phyloP scores from a whole-genome alignment of 306 rosid species.

The Dalbergia cochinchinensis region DNA sequence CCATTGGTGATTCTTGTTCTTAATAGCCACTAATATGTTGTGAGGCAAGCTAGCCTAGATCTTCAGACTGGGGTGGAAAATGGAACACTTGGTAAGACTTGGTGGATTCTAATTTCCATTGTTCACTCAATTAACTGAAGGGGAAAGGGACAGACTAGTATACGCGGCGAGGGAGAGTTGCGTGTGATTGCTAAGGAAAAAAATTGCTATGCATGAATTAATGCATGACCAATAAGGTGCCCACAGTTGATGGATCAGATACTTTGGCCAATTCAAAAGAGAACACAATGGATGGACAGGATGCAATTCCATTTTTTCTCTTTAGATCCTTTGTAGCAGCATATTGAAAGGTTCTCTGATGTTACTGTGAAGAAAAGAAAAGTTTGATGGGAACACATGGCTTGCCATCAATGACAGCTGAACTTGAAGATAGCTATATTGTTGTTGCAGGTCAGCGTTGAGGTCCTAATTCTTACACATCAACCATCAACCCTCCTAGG shows the following conservation, averaged over 20 bases:
- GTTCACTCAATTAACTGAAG: constrained; percentile 23
- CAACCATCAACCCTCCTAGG: constrained; percentile 32
- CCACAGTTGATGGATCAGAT: constrained; percentile 68
- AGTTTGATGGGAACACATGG: constrained; percentile 52
- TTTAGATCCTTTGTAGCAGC: constrained; percentile 27
- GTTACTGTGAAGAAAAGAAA: neutral
- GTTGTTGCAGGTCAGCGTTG: constrained; percentile 46
- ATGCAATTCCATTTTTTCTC: constrained; percentile 46
- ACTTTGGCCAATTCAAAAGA: constrained; percentile 47
- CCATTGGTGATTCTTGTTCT: constrained; percentile 36
- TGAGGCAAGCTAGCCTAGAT: constrained; percentile 11
- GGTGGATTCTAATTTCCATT: constrained; percentile 32
- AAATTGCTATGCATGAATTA: neutral
- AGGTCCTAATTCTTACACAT: constrained; percentile 50
- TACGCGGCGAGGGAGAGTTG: constrained; percentile 56
- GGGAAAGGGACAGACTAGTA: neutral
- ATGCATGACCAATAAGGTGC: constrained; percentile 39
- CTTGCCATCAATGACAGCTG: constrained; percentile 44
- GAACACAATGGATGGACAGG: constrained; percentile 56
- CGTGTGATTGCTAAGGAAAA: constrained; percentile 23
- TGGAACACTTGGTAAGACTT: constrained; percentile 9
- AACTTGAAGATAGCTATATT: constrained; percentile 4
- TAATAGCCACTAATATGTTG: constrained; percentile 37
- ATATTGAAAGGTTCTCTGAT: constrained; percentile 51
- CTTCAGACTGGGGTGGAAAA: constrained; percentile 36